Evolutionary conservation across 2,329 filamentous ascomycete species (phyloP), one percentile per base, ranked within the genome.

Genomic region (Albifimbria verrucaria): DNA sequence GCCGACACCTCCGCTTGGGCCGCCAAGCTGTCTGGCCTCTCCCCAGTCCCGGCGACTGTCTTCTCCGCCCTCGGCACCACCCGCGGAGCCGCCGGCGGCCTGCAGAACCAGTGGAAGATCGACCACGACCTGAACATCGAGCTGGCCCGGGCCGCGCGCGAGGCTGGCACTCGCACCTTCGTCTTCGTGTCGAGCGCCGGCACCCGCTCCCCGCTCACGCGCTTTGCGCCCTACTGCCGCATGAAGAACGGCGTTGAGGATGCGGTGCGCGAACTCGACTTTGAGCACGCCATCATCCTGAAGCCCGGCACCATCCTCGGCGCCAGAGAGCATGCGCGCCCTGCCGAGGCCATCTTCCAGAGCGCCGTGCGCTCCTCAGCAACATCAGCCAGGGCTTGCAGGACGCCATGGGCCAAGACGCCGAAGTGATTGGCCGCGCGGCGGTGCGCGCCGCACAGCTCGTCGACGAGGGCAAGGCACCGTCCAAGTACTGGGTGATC

Each of bases 211-310:
- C 23, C 78, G 39, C 25, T 73, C 26, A 48, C 59, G 43, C 47
- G 71, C 70, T 49, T 77, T 74, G n/a, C 82, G 67, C 72, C 77
- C 64, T 72, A 79, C 72, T 57, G 83, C 74, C 58, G 76, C 69
- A 94, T 97, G 90, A 97, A 97, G 77, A 85, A 83, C 22, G 89
- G 94, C 62, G 83, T 96, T 41, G 93, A 97, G 69, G 88, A 95
- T 28, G 77, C 84, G 17, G 80, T 96, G 55, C 82, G 83, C 67
- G 81, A 73, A 42, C 72, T 93, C 4, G 86, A 76, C 4, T 96
- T 96, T 65, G 88, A 92, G 48, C 84, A 89, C 59, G 87, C 86
- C 4, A 81, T 96, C 52, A 87, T 97, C 51, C 48, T 87, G 21
- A 71, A 85, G 44, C 92, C 92, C 0, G 92, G 89, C 0, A 57